Percentiles rank a stretch among this genome's conserved stretches.
Evolutionary conservation across 768 basidiomycete genomes (phyloP).

Genomic region (Rhizopogon vinicolor): DNA sequence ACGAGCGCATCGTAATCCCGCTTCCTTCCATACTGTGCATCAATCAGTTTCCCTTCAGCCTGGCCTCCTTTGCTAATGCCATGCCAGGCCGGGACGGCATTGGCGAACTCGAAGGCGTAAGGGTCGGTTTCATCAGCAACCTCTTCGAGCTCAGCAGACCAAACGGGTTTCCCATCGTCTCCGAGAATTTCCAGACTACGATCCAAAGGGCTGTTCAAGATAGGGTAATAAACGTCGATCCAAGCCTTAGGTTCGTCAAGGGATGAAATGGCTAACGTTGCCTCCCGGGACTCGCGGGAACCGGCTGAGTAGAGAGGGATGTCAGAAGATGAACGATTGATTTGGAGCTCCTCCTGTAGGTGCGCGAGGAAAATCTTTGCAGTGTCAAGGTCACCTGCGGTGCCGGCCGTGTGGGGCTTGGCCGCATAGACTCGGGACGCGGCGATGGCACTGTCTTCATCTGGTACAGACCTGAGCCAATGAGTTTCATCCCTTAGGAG

Average conservation of each 20-base stretch:
- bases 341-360: conserved; percentile 48
- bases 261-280: conserved; percentile 44
- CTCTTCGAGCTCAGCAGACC: conserved; percentile 66
- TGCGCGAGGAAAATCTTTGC: conserved; percentile 50
- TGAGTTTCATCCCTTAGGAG: neutral
- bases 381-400: conserved; percentile 48
- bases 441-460: conserved; percentile 41
- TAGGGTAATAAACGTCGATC: conserved; percentile 72
- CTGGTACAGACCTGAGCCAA: conserved; percentile 43
- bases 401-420: conserved; percentile 60
- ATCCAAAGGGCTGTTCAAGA: conserved; percentile 64
- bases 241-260: conserved; percentile 44
- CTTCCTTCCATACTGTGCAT: conserved; percentile 56
- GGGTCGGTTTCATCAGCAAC: conserved; percentile 61
- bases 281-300: conserved; percentile 44
- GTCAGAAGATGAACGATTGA: conserved; percentile 21
- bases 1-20: conserved; percentile 60
- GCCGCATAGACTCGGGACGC: conserved; percentile 50
- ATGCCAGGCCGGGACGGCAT: conserved; percentile 63
- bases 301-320: conserved; percentile 55
- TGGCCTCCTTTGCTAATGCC: conserved; percentile 65
- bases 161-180: conserved; percentile 42
- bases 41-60: conserved; percentile 54
- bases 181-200: conserved; percentile 51
- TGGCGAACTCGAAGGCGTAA: conserved; percentile 52